Evolutionary conservation across 345 rosid species (phyloP).

Genomic region (Ricinus communis): DNA sequence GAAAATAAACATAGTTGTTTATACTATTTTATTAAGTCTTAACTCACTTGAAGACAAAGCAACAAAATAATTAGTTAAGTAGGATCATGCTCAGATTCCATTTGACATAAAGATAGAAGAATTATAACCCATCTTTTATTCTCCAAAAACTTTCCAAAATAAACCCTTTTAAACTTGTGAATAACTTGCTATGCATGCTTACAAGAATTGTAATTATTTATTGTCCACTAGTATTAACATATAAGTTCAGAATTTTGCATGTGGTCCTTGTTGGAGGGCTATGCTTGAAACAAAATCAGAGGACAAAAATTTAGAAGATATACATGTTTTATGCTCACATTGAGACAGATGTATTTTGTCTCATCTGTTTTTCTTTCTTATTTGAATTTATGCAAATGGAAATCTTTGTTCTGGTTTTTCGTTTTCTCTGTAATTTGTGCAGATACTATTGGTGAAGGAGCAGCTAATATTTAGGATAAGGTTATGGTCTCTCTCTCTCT

Average conservation of each 20-base stretch:
- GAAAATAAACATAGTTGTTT: conserved; percentile 12
- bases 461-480: conserved; percentile 18
- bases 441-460: conserved; percentile 14
- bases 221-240: conserved; percentile 5
- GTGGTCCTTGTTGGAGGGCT: conserved; percentile 39
- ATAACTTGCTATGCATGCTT: background rate
- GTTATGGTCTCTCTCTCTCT: conserved; percentile 3
- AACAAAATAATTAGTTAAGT: conserved; percentile 6
- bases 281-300: conserved; percentile 25
- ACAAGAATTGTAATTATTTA: conserved; percentile 11
- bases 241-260: conserved; percentile 8
- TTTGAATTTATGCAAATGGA: conserved; percentile 17
- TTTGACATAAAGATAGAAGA: conserved; percentile 9
- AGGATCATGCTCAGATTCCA: conserved; percentile 22
- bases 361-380: background rate
- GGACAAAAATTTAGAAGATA: conserved; percentile 31
- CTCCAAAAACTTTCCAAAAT: background rate
- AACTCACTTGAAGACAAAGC: background rate
- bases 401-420: conserved; percentile 13
- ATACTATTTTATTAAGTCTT: conserved; percentile 1
- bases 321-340: background rate
- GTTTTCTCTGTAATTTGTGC: conserved; percentile 3
- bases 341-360: conserved; percentile 13
- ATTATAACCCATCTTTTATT: background rate
- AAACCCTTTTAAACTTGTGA: conserved; percentile 9